Evolutionary conservation across 148 eudicot species (phyloP).

Genomic region (Fallopia convolvulus): DNA sequence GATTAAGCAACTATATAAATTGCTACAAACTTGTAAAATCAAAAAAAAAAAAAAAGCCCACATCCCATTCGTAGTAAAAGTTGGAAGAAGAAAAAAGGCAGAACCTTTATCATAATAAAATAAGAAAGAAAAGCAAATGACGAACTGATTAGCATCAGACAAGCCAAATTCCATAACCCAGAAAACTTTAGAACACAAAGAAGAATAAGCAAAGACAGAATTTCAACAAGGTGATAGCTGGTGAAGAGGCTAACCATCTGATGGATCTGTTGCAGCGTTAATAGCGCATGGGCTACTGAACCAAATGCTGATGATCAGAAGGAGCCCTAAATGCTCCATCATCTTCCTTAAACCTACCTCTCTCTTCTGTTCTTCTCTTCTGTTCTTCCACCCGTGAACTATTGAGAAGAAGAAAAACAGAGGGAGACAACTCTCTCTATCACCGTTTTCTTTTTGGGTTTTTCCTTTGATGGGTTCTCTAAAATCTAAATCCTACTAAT

Average conservation of each 20-base stretch:
- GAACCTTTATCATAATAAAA: neutral
- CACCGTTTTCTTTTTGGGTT: neutral
- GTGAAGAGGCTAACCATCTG: conserved; percentile 31
- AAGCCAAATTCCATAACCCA: neutral
- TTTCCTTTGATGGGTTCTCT: neutral
- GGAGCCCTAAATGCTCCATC: conserved; percentile 22
- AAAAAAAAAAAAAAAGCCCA: neutral
- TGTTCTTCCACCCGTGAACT: conserved; percentile 9
- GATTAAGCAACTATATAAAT: neutral
- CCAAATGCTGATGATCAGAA: conserved; percentile 32
- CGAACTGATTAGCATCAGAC: neutral
- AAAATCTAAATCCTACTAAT: neutral
- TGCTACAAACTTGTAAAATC: neutral
- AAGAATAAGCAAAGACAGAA: neutral
- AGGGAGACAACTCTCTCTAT: conserved; percentile 4
- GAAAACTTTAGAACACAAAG: neutral
- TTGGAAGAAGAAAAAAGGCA: neutral
- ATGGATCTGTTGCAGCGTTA: conserved; percentile 54
- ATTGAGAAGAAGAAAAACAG: conserved; percentile 4
- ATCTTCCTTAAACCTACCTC: conserved; percentile 19
- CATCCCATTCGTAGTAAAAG: neutral
- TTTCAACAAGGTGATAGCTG: neutral
- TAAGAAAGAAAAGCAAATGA: conserved; percentile 4
- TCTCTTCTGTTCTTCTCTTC: conserved; percentile 7
- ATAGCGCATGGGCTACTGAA: conserved; percentile 21